Base-by-base conservation (phyloP, 2,329 filamentous ascomycete genomes). In the Madurella fahalii region DNA sequence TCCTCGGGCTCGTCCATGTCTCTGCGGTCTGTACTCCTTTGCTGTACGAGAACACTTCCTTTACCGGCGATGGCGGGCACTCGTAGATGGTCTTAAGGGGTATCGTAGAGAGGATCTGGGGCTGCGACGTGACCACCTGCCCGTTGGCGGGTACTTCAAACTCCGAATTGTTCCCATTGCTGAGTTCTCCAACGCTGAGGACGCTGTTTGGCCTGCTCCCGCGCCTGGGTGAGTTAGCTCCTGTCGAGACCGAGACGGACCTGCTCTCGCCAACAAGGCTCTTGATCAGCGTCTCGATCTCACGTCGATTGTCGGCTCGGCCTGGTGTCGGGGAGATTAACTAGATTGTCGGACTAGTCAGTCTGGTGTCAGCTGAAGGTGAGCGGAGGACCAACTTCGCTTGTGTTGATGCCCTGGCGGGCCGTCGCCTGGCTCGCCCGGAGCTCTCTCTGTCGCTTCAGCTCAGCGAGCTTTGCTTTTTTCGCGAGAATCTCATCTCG, bases 401-500 rank as follows among this genome's bases (percentile, higher is more conserved):
- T 81, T 49, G 82, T 74, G 67, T 83, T 81, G 65, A 85, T 77
- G 69, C 84, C 88, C 66, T 85, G 81, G 63, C 90, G 83, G 63
- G 78, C 81, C 56, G 79, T 83, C 64, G 89, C 84, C 69, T 95
- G 89, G 68, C 82, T 89, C 61, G 89, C 83, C 56, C 92, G 83
- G 64, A 93, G 76, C 71, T 95, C 91, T 65, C 94, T 84, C 75
- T 96, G 91, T 59, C 89, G 84, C 77, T 96, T 96, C 62, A 99
- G 82, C 80, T 97, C 94, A 47, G 90, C 92, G 66, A 99, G 90
- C 79, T 94, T 96, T 60, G 92, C 93, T 78, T 90, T 93, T 77
- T 99, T 99, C 64, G 91, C 92, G 65, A 94, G 78, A 64, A 99
- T 96, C 78, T 99, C 94, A 78, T 96, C 91, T 77, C 90, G 88